Percentiles rank a stretch among this genome's conserved stretches.
These are phyloP conservation scores for Gossypium australe DNA, from an alignment of 345 rosid species.

Conservation along the genomic window DNA sequence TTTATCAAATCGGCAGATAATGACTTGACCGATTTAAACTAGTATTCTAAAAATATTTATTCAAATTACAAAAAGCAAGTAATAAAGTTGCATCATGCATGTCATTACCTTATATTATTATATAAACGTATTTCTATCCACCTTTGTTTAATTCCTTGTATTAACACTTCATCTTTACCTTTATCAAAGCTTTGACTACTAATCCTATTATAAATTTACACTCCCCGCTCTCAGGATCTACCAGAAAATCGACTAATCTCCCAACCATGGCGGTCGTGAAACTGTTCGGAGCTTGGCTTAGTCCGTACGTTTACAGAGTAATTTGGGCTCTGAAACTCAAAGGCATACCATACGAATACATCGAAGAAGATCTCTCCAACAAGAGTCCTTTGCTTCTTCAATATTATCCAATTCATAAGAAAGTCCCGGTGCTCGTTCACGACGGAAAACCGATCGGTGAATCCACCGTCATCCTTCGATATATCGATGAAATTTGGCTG, in stretches of 20 bases:
- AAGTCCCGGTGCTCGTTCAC: conserved; percentile 35
- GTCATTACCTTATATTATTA: too few relatives aligned
- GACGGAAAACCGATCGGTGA: conserved; percentile 29
- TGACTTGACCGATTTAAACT: too few relatives aligned
- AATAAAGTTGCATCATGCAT: too few relatives aligned
- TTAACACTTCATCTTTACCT: too few relatives aligned
- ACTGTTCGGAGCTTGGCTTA: conserved; percentile 23
- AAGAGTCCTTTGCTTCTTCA: conserved; percentile 28
- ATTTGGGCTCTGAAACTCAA: conserved; percentile 30
- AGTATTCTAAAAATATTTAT: too few relatives aligned
- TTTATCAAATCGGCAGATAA: too few relatives aligned
- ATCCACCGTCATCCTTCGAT: conserved; percentile 26
- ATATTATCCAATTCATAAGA: conserved; percentile 27
- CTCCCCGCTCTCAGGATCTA: neutral
- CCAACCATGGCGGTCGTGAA: conserved; percentile 20
- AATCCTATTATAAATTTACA: neutral
- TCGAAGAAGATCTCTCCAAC: conserved; percentile 28
- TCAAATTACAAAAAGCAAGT: too few relatives aligned
- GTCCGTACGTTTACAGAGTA: conserved; percentile 26
- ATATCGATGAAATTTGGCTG: conserved; percentile 33
- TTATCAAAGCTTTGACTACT: too few relatives aligned
- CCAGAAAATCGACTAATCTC: neutral
- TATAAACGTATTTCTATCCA: too few relatives aligned
- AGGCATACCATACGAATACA: conserved; percentile 23
- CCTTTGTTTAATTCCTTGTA: neutral